Base-by-base conservation (phyloP, 2,329 filamentous ascomycete species). In the Epichloe scottii region DNA sequence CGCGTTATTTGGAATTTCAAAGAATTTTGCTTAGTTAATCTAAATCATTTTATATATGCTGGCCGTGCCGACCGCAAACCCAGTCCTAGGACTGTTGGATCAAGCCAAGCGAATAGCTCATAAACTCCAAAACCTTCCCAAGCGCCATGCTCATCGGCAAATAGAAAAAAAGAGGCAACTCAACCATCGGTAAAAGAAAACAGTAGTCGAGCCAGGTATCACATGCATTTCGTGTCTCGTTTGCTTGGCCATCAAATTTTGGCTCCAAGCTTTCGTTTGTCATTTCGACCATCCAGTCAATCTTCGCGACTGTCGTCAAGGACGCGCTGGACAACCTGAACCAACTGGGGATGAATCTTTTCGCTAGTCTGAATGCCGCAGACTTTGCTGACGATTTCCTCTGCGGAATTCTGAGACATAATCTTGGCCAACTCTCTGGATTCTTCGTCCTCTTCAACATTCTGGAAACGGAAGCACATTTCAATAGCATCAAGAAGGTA, bases 401-500 rank as follows among this genome's bases (percentile, higher is more conserved):
- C 82, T 14, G 91, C 74, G 2, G 75, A 74, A 63, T 85, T 78
- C 56, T 83, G 77, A 54, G 85, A 81, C 73, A 98, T 85, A 64
- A 94, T 89, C 73, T 87, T 82, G 62, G 88, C 87, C 11, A 98
- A 78, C 70, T 95, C 84, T 58, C 72, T 75, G 56, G 87, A 94
- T 78, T 97, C 93, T 0, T 94, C 87, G 57, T 98, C 93, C 12
- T 83, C 89, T 60, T 90, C 81, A 51, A 96, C 86, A 61, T 95
- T 88, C 73, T 96, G 90, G 83, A 97, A 98, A 56, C 86, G 87
- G 67, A 98, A 84, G 6, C 88, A 84, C 82, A 91, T 89, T 75
- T 97, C 91, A 44, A 93, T 81, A 19, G 88, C 87, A 53, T 84
- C 85, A 49, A 97, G 74, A 33, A 98, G 77, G 49, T 79, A 82